phyloP scores from a whole-genome alignment of 2,329 filamentous ascomycete genomes.

The Paraphaeosphaeria minitans region DNA sequence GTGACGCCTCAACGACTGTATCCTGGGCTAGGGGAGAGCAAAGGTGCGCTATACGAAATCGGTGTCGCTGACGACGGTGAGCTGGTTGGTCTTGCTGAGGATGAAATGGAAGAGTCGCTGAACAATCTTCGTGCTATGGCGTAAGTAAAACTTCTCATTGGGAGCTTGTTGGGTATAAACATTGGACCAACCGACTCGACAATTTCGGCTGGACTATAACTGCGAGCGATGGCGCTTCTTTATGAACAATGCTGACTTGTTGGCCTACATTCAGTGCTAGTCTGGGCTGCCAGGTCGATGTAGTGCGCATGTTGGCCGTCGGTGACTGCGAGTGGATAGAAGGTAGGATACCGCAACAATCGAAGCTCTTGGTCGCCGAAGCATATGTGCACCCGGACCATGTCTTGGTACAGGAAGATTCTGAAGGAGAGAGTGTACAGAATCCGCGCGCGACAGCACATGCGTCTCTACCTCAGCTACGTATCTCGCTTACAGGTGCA shows the following conservation, averaged over 20 bases:
- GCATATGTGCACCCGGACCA: constrained; percentile 76
- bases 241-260: background rate
- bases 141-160: background rate
- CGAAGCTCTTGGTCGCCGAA: constrained; percentile 83
- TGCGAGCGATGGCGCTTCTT: background rate
- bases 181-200: background rate
- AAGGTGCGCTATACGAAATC: constrained; percentile 93
- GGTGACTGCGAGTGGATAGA: constrained; percentile 81
- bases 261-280: constrained; percentile 58
- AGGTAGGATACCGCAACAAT: constrained; percentile 42
- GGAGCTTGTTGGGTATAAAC: too few relatives aligned
- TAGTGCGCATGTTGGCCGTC: constrained; percentile 81
- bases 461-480: constrained; percentile 65
- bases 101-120: constrained; percentile 92
- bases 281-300: constrained; percentile 81
- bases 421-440: background rate
- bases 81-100: constrained; percentile 82
- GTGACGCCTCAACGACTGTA: constrained; percentile 61
- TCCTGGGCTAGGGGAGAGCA: constrained; percentile 86
- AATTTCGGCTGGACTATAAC: background rate
- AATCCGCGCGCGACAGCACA: constrained; percentile 14
- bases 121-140: constrained; percentile 88
- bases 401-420: constrained; percentile 24
- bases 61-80: constrained; percentile 94
- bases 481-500: constrained; percentile 85